Evolutionary conservation across 805 yeast species (phyloP).

Genomic region (Yamadazyma nakazawae): DNA sequence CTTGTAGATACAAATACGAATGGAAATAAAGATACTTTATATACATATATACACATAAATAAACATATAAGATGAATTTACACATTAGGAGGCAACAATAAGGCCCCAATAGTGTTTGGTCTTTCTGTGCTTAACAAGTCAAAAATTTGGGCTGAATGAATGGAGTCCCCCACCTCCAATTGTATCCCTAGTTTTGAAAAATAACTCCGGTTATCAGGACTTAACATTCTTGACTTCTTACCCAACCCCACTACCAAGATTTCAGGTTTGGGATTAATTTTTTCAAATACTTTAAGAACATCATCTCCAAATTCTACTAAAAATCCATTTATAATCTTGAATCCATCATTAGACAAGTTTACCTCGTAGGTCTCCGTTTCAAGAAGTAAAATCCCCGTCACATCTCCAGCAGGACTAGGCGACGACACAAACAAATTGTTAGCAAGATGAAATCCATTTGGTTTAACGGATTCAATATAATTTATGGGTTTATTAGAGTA

Average conservation of each 20-base stretch:
- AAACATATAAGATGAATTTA: conserved; percentile 16
- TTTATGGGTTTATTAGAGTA: conserved; percentile 41
- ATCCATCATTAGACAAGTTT: conserved; percentile 44
- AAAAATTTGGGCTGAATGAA: conserved; percentile 64
- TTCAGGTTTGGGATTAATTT: conserved; percentile 75
- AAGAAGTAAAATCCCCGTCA: conserved; percentile 47
- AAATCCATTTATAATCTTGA: conserved; percentile 45
- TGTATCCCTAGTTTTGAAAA: conserved; percentile 64
- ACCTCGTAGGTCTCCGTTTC: conserved; percentile 63
- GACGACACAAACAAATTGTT: conserved; percentile 48
- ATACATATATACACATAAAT: conserved; percentile 3
- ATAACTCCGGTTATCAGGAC: conserved; percentile 48
- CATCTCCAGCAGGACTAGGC: conserved; percentile 33
- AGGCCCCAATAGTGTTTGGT: conserved; percentile 68
- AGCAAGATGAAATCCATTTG: conserved; percentile 58
- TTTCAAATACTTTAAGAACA: conserved; percentile 47
- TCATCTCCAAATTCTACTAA: conserved; percentile 49
- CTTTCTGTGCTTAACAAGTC: conserved; percentile 79
- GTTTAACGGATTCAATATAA: conserved; percentile 42
- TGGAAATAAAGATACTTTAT: not conserved
- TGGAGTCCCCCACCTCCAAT: conserved; percentile 60
- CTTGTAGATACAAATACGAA: too few species aligned
- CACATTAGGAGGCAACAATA: conserved; percentile 67
- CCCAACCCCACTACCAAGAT: conserved; percentile 72
- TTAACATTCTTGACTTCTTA: conserved; percentile 55